phyloP scores from a whole-genome alignment of 2,329 filamentous ascomycete genomes.

The Penicillium expansum region DNA sequence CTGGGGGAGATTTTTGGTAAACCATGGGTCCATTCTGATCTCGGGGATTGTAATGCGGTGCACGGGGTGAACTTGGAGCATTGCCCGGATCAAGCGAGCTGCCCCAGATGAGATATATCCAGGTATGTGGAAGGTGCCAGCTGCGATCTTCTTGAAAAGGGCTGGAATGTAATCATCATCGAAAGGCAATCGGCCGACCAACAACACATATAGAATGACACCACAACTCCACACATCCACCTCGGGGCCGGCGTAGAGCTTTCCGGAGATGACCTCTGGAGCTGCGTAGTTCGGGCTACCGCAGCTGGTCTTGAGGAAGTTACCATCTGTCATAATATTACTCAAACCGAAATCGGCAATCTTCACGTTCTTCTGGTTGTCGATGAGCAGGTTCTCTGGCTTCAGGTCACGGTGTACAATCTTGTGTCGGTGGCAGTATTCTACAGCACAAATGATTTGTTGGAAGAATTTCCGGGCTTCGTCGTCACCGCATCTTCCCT shows the following conservation, averaged over 20 bases:
- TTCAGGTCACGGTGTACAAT: constrained; percentile 98
- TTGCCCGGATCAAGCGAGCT: constrained; percentile 71
- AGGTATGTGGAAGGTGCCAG: constrained; percentile 88
- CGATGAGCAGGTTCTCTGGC: constrained; percentile 91
- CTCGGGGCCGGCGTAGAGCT: constrained; percentile 94
- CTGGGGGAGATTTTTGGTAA: constrained; percentile 76
- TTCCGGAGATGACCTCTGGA: constrained; percentile 95
- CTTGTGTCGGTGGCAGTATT: constrained; percentile 98
- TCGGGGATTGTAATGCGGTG: constrained; percentile 92
- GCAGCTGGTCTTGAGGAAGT: constrained; percentile 97
- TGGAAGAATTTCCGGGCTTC: constrained; percentile 98
- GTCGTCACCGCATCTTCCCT: constrained; percentile 85
- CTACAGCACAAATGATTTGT: constrained; percentile 97
- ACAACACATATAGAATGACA: constrained; percentile 63
- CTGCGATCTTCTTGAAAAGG: constrained; percentile 95
- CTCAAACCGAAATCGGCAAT: constrained; percentile 98
- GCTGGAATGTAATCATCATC: constrained; percentile 98
- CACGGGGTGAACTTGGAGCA: constrained; percentile 93
- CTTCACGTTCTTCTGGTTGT: constrained; percentile 96
- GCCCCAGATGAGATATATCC: constrained; percentile 87
- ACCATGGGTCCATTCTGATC: constrained; percentile 92
- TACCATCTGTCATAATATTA: constrained; percentile 99
- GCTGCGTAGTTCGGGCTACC: constrained; percentile 98
- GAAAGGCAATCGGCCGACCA: constrained; percentile 76
- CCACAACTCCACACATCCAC: constrained; percentile 82